phyloP scores from a whole-genome alignment of 2,329 filamentous ascomycete species.

The Chrysoporthe puriensis region DNA sequence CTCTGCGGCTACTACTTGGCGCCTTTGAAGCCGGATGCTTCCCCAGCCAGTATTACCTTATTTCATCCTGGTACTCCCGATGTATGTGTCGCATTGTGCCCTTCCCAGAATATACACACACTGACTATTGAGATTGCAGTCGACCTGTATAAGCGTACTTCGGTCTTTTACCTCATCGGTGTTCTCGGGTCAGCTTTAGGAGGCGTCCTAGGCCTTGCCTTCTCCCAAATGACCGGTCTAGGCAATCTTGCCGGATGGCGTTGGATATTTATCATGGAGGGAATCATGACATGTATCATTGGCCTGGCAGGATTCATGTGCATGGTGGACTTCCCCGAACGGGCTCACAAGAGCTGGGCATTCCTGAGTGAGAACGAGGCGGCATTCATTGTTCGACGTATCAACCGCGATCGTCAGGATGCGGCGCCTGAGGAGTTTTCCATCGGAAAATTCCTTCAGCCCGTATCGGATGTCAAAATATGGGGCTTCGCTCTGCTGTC shows the following conservation, averaged over 20 bases:
- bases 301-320: conserved; percentile 57
- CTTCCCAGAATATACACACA: neutral
- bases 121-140: conserved; percentile 41
- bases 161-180: conserved; percentile 70
- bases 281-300: conserved; percentile 57
- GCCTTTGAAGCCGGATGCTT: conserved; percentile 21
- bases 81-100: neutral
- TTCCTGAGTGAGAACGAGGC: conserved; percentile 58
- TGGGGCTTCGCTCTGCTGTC: conserved; percentile 66
- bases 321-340: conserved; percentile 67
- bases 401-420: conserved; percentile 62
- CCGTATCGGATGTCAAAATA: conserved; percentile 57
- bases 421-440: conserved; percentile 57
- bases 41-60: conserved; percentile 4
- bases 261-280: conserved; percentile 67
- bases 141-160: conserved; percentile 71
- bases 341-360: conserved; percentile 50
- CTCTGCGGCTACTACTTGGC: conserved; percentile 9
- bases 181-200: conserved; percentile 68
- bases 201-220: conserved; percentile 70
- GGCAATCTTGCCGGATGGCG: conserved; percentile 62
- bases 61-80: conserved; percentile 5
- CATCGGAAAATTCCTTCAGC: conserved; percentile 48
- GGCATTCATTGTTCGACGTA: conserved; percentile 55
- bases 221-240: conserved; percentile 66